These are phyloP conservation scores for Trichoderma lentiforme DNA, from an alignment of 2,329 filamentous ascomycete genomes.

Conservation along the genomic window DNA sequence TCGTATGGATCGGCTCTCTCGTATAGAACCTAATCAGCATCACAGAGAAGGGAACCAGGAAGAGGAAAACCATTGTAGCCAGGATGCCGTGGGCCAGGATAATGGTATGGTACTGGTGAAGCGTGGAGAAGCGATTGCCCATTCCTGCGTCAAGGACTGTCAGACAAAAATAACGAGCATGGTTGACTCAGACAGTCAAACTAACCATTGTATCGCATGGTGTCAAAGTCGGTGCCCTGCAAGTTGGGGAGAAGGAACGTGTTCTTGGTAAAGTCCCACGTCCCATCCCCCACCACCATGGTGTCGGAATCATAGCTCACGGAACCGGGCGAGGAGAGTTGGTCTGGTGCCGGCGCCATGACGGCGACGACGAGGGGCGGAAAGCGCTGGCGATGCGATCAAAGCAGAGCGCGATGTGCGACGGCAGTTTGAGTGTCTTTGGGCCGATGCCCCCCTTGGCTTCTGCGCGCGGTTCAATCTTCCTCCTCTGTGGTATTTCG, in stretches of 20 bases:
- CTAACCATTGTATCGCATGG: slow-evolving; percentile 78
- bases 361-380: slow-evolving; percentile 40
- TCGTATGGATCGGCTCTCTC: slow-evolving; percentile 55
- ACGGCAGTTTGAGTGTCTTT: not conserved
- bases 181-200: not conserved
- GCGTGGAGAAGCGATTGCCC: slow-evolving; percentile 71
- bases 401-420: not conserved
- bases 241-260: slow-evolving; percentile 76
- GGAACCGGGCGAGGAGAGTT: slow-evolving; percentile 66
- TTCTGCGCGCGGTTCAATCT: not conserved
- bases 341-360: slow-evolving; percentile 59
- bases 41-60: slow-evolving; percentile 70
- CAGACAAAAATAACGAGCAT: slow-evolving; percentile 5
- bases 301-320: slow-evolving; percentile 70
- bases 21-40: slow-evolving; percentile 70
- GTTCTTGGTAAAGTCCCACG: slow-evolving; percentile 76
- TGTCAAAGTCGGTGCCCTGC: slow-evolving; percentile 72
- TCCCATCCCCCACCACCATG: slow-evolving; percentile 77
- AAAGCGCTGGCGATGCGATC: not conserved
- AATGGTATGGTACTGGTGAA: slow-evolving; percentile 67
- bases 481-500: not conserved
- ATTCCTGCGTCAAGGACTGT: slow-evolving; percentile 55
- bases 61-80: slow-evolving; percentile 69
- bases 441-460: not conserved
- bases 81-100: slow-evolving; percentile 70